Base-by-base conservation (phyloP, 805 yeast species). In the Huiozyma sinensis region DNA sequence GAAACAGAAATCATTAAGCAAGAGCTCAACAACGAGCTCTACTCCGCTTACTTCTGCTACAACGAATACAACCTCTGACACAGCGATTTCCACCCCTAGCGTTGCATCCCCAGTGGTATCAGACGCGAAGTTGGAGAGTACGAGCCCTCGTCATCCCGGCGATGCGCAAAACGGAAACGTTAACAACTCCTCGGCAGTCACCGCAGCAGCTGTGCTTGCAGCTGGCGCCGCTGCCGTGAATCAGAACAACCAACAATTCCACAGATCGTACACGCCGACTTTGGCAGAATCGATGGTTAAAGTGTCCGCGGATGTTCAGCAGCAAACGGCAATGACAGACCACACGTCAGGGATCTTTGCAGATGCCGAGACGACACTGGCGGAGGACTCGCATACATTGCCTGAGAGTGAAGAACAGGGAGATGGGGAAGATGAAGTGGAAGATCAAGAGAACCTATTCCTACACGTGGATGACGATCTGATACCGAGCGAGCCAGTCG, bases 191-290 rank as follows among this genome's bases (percentile, higher is more conserved):
- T 49, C 58, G 5, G 54, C 54, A 7, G 49, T 46, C 5, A 49
- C 51, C 7, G 57, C 59, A 5, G 57, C 56, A 29, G 59, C 59
- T 8, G 54, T 54, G 2, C 36, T 54, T 10, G 57, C 58, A 12
- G 57, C 57, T 3, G 57, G 57, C 12, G 55, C 60, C 6, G 57
- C 56, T 17, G 57, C 56, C 8, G 57, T 51, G 6, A 50, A 48
- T 36, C 48, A 52, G 38, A 54, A 53, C 38, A 53, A 55, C 42
- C 56, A 52, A 42, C 54, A 53, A 33, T 49, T 51, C 31, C 48
- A 48, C 31, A 50, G 44, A 44, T 43, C 40, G 38, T 38, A 36
- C 27, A 41, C 41, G 8, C 29, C 31, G n/a, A 33, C 27, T 37
- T 9, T n/a, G 28, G 9, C n/a, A 27, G 33, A 39, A n/a, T 28